Percentiles rank a stretch among this genome's conserved stretches.
Evolutionary conservation across 257 asterid species (phyloP).

Genomic region (Oldenlandia corymbosa): DNA sequence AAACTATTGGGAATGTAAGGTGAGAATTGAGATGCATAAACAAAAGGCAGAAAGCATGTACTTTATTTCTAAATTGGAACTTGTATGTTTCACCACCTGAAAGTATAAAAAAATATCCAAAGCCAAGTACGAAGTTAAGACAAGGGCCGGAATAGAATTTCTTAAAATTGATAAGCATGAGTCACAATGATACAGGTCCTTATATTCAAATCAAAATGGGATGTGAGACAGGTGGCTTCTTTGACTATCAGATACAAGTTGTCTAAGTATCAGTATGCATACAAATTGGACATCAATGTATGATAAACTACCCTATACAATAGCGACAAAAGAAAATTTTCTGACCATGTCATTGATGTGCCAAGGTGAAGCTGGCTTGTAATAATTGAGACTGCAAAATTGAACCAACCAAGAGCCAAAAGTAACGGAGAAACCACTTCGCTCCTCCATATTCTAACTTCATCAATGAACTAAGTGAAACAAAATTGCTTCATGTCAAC

Average conservation of each 20-base stretch:
- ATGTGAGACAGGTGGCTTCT: constrained; percentile 27
- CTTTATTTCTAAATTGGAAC: background rate
- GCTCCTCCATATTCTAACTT: constrained; percentile 10
- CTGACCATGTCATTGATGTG: constrained; percentile 21
- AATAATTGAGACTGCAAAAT: constrained; percentile 13
- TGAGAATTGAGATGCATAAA: no score
- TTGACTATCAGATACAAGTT: constrained; percentile 30
- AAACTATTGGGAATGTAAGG: no score
- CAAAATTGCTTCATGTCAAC: constrained; percentile 31
- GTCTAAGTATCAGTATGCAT: constrained; percentile 29
- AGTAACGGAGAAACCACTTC: constrained; percentile 12
- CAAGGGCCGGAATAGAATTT: background rate
- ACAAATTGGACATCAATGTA: constrained; percentile 23
- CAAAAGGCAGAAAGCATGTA: background rate
- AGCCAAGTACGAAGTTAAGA: background rate
- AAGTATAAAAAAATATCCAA: background rate
- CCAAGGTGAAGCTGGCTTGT: constrained; percentile 18
- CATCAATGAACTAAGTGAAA: constrained; percentile 7
- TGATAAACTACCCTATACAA: constrained; percentile 22
- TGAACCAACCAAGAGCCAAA: constrained; percentile 6
- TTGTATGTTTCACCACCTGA: background rate
- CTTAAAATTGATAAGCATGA: background rate
- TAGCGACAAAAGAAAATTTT: constrained; percentile 22
- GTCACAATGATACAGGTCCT: constrained; percentile 28
- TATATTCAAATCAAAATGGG: constrained; percentile 46